These are phyloP conservation scores for Hypoxylon trugodes DNA, from an alignment of 495 filamentous ascomycete species.

Conservation along the genomic window DNA sequence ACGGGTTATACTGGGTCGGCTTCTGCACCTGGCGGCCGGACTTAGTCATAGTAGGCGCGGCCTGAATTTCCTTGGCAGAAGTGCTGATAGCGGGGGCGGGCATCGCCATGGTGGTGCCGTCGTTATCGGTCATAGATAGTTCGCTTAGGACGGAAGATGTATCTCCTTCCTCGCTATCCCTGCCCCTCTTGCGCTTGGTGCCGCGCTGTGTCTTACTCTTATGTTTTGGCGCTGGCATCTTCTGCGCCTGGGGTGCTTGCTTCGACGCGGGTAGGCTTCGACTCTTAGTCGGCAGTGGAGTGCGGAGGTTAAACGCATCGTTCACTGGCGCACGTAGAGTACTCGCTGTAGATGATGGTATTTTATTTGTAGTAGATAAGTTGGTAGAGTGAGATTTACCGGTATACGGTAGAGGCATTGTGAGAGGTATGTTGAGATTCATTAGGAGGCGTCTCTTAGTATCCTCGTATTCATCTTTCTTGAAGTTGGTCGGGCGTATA, in stretches of 20 bases:
- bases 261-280: not conserved
- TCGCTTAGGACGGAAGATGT: slow-evolving; percentile 48
- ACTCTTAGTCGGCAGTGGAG: slow-evolving; percentile 20
- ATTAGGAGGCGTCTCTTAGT: slow-evolving; percentile 57
- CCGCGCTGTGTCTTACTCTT: slow-evolving; percentile 36
- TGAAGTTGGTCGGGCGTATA: slow-evolving; percentile 43
- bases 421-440: slow-evolving; percentile 58
- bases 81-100: too few species aligned
- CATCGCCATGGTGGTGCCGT: slow-evolving; percentile 58
- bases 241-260: slow-evolving; percentile 21
- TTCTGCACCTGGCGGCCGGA: slow-evolving; percentile 84
- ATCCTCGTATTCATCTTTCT: slow-evolving; percentile 55
- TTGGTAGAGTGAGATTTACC: not conserved
- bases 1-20: slow-evolving; percentile 74
- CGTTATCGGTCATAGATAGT: slow-evolving; percentile 53
- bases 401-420: slow-evolving; percentile 55
- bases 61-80: slow-evolving; percentile 43
- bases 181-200: slow-evolving; percentile 60
- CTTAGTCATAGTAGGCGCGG: slow-evolving; percentile 74
- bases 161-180: slow-evolving; percentile 48
- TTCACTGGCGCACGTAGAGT: slow-evolving; percentile 38
- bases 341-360: not conserved
- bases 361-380: not conserved
- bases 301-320: slow-evolving; percentile 35
- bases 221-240: slow-evolving; percentile 21